A percentile compares a stretch with the other conserved stretches of the same genome.
Evolutionary conservation across 2,329 filamentous ascomycete species (phyloP).

Genomic region (Bimuria novae-zelandiae): DNA sequence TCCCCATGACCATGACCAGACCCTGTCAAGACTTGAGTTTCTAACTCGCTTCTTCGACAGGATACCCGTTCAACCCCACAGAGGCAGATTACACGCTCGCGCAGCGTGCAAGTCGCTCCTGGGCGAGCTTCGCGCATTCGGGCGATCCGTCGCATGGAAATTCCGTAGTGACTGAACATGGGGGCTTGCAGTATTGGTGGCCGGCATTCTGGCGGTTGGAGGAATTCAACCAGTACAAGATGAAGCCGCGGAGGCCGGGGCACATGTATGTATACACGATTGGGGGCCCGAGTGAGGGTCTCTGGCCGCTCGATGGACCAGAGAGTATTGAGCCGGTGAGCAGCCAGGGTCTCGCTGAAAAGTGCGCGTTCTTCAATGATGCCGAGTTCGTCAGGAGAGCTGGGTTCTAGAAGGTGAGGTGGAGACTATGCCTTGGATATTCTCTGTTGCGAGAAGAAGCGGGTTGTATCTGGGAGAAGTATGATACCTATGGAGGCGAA

Average conservation of each 20-base stretch:
- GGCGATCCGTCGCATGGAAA: conserved; percentile 35
- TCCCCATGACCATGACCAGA: neutral
- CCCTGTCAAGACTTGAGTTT: too few species aligned
- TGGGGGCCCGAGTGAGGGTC: conserved; percentile 52
- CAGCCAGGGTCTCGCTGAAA: conserved; percentile 51
- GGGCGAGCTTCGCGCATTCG: conserved; percentile 53
- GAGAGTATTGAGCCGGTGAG: conserved; percentile 32
- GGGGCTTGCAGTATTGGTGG: conserved; percentile 49
- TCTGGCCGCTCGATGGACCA: conserved; percentile 47
- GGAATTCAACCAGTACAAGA: conserved; percentile 17
- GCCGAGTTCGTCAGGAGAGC: conserved; percentile 46
- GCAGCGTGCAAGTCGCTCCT: conserved; percentile 51
- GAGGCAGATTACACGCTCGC: conserved; percentile 49
- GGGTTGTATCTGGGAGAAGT: too few species aligned
- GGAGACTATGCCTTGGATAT: neutral
- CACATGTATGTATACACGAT: conserved; percentile 35
- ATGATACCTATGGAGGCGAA: too few species aligned
- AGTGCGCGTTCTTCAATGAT: conserved; percentile 55
- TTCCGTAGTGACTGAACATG: conserved; percentile 14
- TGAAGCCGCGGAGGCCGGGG: conserved; percentile 16
- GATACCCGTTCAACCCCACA: conserved; percentile 41
- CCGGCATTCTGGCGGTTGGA: conserved; percentile 40
- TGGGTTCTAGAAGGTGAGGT: neutral
- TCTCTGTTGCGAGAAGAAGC: neutral
- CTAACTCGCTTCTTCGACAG: neutral